These are phyloP conservation scores for Mesembryanthemum crystallinum DNA, from an alignment of 148 eudicot genomes.

Conservation along the genomic window DNA sequence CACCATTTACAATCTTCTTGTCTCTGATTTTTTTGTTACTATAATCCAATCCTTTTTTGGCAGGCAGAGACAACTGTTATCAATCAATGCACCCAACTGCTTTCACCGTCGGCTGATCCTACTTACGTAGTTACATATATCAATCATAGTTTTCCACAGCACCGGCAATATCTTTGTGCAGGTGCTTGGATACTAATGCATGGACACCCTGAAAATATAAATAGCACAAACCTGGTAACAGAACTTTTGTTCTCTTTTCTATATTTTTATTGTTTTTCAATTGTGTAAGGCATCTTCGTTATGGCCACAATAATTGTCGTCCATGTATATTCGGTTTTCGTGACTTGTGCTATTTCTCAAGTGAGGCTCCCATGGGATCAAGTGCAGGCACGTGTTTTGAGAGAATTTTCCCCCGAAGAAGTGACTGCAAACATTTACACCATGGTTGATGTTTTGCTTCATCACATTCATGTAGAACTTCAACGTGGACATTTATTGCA, in stretches of 20 bases:
- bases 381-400: conserved; percentile 72
- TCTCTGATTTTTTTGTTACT: conserved; percentile 2
- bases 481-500: conserved; percentile 83
- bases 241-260: conserved; percentile 10
- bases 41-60: conserved; percentile 23
- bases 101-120: conserved; percentile 86
- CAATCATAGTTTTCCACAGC: conserved; percentile 77
- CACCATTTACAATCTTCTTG: background rate
- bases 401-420: conserved; percentile 98
- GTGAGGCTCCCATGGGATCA: background rate
- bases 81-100: conserved; percentile 90
- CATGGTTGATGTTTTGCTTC: conserved; percentile 95
- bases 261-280: no score
- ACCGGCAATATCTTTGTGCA: conserved; percentile 91
- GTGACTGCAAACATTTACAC: conserved; percentile 95
- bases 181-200: conserved; percentile 99
- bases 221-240: conserved; percentile 72
- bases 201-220: conserved; percentile 89
- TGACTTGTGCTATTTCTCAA: conserved; percentile 4
- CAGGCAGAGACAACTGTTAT: conserved; percentile 96
- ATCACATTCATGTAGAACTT: conserved; percentile 78
- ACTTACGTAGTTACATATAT: conserved; percentile 74
- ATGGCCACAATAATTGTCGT: conserved; percentile 7
- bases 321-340: background rate
- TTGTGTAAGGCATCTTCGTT: background rate